A percentile compares a stretch with the other conserved stretches of the same genome.
These are phyloP conservation scores for Candida pini DNA, from an alignment of 805 yeast species.

Conservation along the genomic window DNA sequence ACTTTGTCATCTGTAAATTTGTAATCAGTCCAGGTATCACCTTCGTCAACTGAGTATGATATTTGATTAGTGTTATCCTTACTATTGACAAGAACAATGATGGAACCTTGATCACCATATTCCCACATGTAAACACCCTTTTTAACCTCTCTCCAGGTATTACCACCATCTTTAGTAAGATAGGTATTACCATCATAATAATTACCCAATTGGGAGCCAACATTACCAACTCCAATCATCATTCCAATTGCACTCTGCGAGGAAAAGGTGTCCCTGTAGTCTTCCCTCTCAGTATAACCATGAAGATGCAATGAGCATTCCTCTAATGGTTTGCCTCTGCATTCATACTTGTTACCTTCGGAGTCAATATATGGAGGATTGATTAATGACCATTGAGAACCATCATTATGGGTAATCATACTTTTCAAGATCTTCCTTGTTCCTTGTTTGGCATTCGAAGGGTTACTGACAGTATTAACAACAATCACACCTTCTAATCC, in stretches of 20 bases:
- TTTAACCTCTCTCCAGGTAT: slow-evolving; percentile 72
- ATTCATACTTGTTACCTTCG: slow-evolving; percentile 48
- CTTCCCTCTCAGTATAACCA: slow-evolving; percentile 80
- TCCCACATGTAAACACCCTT: slow-evolving; percentile 84
- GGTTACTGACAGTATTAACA: slow-evolving; percentile 61
- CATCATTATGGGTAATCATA: slow-evolving; percentile 79
- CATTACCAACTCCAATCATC: slow-evolving; percentile 82
- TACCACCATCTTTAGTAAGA: slow-evolving; percentile 80
- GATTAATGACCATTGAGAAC: slow-evolving; percentile 73
- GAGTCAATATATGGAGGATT: slow-evolving; percentile 64
- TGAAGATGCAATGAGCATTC: slow-evolving; percentile 79
- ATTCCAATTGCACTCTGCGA: slow-evolving; percentile 84
- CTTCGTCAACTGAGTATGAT: slow-evolving; percentile 69
- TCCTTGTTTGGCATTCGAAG: slow-evolving; percentile 38
- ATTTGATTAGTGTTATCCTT: slow-evolving; percentile 53
- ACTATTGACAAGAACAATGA: slow-evolving; percentile 65
- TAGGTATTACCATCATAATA: slow-evolving; percentile 45
- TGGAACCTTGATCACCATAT: slow-evolving; percentile 87
- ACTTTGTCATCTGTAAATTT: slow-evolving; percentile 59
- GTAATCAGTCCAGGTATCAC: slow-evolving; percentile 64
- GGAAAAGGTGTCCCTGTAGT: slow-evolving; percentile 73
- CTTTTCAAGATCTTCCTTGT: slow-evolving; percentile 56
- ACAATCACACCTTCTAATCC: slow-evolving; percentile 83
- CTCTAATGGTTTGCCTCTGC: slow-evolving; percentile 42
- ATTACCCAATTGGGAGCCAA: slow-evolving; percentile 55